A percentile compares a stretch with the other conserved stretches of the same genome.
Conservation (phyloP, 2,329 filamentous ascomycete species). For the Hypomyces rosellus region DNA sequence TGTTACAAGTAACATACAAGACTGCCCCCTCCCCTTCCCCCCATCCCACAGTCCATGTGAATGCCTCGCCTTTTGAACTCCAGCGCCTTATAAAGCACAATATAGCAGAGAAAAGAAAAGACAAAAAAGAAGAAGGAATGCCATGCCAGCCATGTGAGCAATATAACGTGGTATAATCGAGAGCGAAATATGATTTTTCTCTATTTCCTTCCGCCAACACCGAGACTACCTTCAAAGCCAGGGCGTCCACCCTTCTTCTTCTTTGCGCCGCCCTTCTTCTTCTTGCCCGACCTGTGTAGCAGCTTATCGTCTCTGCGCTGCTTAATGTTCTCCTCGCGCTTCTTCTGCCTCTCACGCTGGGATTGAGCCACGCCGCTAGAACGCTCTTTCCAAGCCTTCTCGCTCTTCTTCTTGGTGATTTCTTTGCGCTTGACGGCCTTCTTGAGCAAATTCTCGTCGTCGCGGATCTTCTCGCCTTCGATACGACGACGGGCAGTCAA, state of each 20-base stretch:
- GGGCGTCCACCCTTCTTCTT: slow-evolving; percentile 49
- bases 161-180: slow-evolving; percentile 1
- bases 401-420: slow-evolving; percentile 81
- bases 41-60: too few species aligned
- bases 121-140: background rate
- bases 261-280: slow-evolving; percentile 41
- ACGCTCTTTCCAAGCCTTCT: slow-evolving; percentile 77
- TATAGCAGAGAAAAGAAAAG: slow-evolving; percentile 1
- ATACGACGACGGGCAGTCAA: slow-evolving; percentile 81
- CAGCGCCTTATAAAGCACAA: background rate
- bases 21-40: too few species aligned
- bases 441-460: slow-evolving; percentile 82
- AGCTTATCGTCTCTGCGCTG: slow-evolving; percentile 69
- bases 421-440: slow-evolving; percentile 95
- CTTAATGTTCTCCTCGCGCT: slow-evolving; percentile 71
- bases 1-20: too few species aligned
- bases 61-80: background rate
- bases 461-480: slow-evolving; percentile 81
- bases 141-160: background rate
- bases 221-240: slow-evolving; percentile 65
- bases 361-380: slow-evolving; percentile 66
- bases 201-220: slow-evolving; percentile 46
- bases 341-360: slow-evolving; percentile 73
- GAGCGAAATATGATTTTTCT: slow-evolving; percentile 17
- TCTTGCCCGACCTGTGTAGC: slow-evolving; percentile 52